A percentile compares a stretch with the other conserved stretches of the same genome.
phyloP scores from a whole-genome alignment of 805 yeast species.

The Candida easanensis region DNA sequence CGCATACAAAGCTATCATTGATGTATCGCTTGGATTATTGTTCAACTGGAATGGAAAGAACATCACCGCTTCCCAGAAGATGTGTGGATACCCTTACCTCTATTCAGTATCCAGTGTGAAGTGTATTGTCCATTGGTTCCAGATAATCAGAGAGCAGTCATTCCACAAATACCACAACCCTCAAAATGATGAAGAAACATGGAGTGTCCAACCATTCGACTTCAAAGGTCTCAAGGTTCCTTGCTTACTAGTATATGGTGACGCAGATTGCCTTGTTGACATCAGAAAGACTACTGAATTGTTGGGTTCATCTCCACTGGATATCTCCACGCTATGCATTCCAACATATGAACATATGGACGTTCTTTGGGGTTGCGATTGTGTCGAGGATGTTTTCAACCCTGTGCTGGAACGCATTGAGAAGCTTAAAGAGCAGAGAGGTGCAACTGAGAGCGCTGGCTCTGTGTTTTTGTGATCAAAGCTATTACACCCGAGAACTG shows the following conservation, averaged over 20 bases:
- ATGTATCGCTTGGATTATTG: conserved; percentile 53
- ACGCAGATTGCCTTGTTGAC: conserved; percentile 67
- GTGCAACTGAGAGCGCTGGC: conserved; percentile 4
- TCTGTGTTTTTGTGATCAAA: conserved; percentile 11
- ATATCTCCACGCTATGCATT: conserved; percentile 39
- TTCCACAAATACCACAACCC: conserved; percentile 76
- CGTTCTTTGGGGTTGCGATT: conserved; percentile 72
- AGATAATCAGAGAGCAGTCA: conserved; percentile 61
- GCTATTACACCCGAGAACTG: too few species aligned
- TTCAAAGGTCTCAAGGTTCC: conserved; percentile 49
- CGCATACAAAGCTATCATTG: conserved; percentile 64
- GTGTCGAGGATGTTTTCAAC: conserved; percentile 35
- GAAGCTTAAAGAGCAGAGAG: conserved; percentile 11
- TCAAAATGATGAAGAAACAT: not conserved
- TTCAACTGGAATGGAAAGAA: conserved; percentile 72
- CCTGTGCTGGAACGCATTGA: conserved; percentile 49
- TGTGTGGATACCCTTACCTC: conserved; percentile 71
- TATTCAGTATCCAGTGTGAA: conserved; percentile 82
- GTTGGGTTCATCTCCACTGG: conserved; percentile 39
- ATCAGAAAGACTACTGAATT: conserved; percentile 56
- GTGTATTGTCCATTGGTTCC: conserved; percentile 83
- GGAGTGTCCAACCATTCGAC: conserved; percentile 1
- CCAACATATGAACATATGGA: conserved; percentile 74
- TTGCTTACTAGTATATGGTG: conserved; percentile 67
- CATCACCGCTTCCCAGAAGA: conserved; percentile 64